A percentile compares a stretch with the other conserved stretches of the same genome.
Conservation (phyloP, 164 flowering plant species). For the Aristolochia contorta region DNA sequence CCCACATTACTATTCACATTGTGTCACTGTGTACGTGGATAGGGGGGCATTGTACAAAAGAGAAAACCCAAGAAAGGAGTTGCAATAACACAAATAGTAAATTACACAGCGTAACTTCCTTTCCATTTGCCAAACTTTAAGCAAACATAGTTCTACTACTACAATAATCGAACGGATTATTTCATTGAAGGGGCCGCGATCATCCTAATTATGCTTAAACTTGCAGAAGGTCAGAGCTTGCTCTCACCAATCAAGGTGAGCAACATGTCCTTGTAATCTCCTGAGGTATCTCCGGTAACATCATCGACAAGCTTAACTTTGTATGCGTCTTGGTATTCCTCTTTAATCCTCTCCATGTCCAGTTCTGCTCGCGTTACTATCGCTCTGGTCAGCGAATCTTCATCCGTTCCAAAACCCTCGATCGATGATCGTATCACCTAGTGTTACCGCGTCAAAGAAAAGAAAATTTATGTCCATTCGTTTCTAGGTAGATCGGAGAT, state of each 20-base stretch:
- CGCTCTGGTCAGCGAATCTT: constrained; percentile 59
- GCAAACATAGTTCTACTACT: too few species aligned
- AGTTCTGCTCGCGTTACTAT: constrained; percentile 65
- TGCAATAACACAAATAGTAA: too few species aligned
- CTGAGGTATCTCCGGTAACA: constrained; percentile 70
- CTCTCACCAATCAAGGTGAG: constrained; percentile 62
- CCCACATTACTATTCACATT: too few species aligned
- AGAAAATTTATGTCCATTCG: neutral
- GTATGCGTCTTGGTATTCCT: constrained; percentile 30
- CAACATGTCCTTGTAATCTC: constrained; percentile 59
- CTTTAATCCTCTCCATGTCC: constrained; percentile 54
- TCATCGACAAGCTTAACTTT: constrained; percentile 47
- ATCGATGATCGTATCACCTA: constrained; percentile 55
- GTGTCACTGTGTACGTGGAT: too few species aligned
- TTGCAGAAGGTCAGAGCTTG: neutral
- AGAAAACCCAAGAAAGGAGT: too few species aligned
- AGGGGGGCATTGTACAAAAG: too few species aligned
- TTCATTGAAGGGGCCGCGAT: too few species aligned
- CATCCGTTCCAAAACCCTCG: constrained; percentile 66
- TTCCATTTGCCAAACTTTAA: too few species aligned
- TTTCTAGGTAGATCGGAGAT: too few species aligned
- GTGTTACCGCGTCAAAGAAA: neutral
- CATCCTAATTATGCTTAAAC: too few species aligned
- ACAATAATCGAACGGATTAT: too few species aligned
- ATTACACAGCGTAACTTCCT: too few species aligned